These are phyloP conservation scores for Conticribra weissflogii DNA, from an alignment of 108 stramenopile genomes.

Conservation along the genomic window DNA sequence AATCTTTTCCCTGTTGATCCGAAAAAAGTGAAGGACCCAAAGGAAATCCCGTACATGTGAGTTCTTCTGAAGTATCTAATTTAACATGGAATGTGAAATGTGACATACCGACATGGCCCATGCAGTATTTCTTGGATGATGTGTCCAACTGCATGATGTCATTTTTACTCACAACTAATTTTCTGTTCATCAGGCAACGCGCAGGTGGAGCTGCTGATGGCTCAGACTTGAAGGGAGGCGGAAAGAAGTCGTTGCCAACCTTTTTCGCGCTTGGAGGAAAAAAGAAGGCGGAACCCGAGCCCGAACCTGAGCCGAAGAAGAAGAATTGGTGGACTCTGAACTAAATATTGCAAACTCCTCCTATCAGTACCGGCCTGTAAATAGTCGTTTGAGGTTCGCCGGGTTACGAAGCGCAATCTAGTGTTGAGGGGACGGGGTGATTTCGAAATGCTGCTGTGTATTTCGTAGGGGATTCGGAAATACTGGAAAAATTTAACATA, in stretches of 20 bases:
- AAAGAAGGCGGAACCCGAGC: conserved; percentile 63
- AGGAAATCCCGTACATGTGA: conserved; percentile 84
- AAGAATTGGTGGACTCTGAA: conserved; percentile 89
- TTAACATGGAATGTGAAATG: no score
- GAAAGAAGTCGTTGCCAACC: conserved; percentile 55
- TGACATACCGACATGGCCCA: no score
- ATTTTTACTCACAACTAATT: no score
- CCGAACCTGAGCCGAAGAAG: conserved; percentile 59
- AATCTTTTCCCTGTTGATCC: conserved; percentile 91
- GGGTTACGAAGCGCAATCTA: no score
- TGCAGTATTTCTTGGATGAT: no score
- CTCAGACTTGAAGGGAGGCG: conserved; percentile 69
- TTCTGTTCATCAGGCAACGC: conserved; percentile 53
- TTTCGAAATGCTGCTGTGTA: no score
- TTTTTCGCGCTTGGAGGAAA: conserved; percentile 45
- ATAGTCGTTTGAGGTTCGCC: not conserved
- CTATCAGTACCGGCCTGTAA: not conserved
- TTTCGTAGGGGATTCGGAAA: no score
- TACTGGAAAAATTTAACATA: no score
- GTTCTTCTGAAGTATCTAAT: no score
- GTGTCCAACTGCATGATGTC: no score
- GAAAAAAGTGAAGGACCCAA: conserved; percentile 66
- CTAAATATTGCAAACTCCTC: no score
- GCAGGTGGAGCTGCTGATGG: conserved; percentile 79
- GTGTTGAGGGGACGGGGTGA: no score